phyloP scores from a whole-genome alignment of 352 stramenopile genomes.

The Phytophthora pini region DNA sequence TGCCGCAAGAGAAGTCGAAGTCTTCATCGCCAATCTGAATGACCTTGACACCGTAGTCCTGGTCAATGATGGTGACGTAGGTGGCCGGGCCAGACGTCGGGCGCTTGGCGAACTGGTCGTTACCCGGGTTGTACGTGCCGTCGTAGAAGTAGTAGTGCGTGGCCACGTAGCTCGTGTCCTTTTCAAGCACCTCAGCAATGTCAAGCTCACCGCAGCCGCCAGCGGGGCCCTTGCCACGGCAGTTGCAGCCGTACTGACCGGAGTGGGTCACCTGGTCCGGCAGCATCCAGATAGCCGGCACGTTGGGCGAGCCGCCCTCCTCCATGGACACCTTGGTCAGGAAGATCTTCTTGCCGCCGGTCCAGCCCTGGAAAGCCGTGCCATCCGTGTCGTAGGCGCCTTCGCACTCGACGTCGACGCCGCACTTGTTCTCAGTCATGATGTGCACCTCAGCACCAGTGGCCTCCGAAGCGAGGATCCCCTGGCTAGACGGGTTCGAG shows the following conservation, averaged over 20 bases:
- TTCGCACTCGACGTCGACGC: constrained; percentile 54
- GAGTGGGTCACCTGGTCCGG: constrained; percentile 73
- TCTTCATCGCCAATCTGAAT: constrained; percentile 59
- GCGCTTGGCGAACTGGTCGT: constrained; percentile 68
- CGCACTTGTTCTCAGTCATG: constrained; percentile 69
- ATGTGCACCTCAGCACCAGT: constrained; percentile 83
- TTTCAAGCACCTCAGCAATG: constrained; percentile 76
- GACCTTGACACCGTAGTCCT: constrained; percentile 72
- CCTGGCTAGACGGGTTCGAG: constrained; percentile 45
- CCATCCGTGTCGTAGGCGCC: constrained; percentile 77
- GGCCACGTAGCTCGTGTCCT: constrained; percentile 61
- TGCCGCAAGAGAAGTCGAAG: constrained; percentile 67
- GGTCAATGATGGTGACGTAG: constrained; percentile 81
- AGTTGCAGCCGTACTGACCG: constrained; percentile 87
- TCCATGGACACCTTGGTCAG: constrained; percentile 74
- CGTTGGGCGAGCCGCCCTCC: constrained; percentile 42
- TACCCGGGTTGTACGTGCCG: constrained; percentile 53
- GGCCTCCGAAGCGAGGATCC: constrained; percentile 61
- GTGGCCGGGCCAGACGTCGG: constrained; percentile 52
- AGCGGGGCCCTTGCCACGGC: constrained; percentile 61
- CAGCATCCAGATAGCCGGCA: constrained; percentile 83
- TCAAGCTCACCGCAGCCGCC: constrained; percentile 83
- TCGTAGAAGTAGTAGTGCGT: constrained; percentile 89
- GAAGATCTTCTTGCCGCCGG: constrained; percentile 83
- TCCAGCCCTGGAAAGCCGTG: constrained; percentile 70